phyloP scores from a whole-genome alignment of 2,329 filamentous ascomycete species.

The Blastomyces emzantsi region DNA sequence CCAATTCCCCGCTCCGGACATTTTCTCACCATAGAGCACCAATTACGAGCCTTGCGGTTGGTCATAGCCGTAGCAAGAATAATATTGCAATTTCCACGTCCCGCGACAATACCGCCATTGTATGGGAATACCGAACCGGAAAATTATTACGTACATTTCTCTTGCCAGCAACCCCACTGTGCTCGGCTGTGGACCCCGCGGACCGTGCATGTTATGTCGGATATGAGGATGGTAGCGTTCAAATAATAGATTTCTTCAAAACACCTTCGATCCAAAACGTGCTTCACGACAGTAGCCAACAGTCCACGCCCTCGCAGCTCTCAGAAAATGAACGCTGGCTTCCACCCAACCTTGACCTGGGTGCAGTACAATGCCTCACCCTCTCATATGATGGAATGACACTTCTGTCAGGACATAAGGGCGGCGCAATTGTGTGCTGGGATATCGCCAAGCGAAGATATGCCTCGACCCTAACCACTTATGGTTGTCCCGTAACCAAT shows the following conservation, averaged over 20 bases:
- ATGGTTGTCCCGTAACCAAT: constrained; percentile 78
- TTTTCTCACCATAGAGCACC: constrained; percentile 59
- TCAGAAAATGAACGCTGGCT: constrained; percentile 36
- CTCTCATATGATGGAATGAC: constrained; percentile 75
- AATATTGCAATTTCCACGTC: constrained; percentile 79
- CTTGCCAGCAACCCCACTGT: constrained; percentile 63
- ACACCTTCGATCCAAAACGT: constrained; percentile 35
- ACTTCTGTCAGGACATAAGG: constrained; percentile 70
- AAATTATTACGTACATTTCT: constrained; percentile 71
- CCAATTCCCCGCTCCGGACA: constrained; percentile 62
- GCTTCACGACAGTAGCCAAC: constrained; percentile 28
- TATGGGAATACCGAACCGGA: constrained; percentile 86
- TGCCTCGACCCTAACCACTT: constrained; percentile 56
- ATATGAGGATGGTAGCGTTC: constrained; percentile 71
- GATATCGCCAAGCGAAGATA: constrained; percentile 63
- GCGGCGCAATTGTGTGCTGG: constrained; percentile 73
- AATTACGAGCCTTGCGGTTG: constrained; percentile 44
- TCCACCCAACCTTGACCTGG: constrained; percentile 54
- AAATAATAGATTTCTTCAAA: constrained; percentile 66
- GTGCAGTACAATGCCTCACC: constrained; percentile 57
- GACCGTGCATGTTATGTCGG: constrained; percentile 74
- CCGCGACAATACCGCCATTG: constrained; percentile 76
- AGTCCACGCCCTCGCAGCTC: constrained; percentile 35
- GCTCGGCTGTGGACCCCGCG: constrained; percentile 68
- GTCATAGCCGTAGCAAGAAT: constrained; percentile 61